Conservation (phyloP, 164 flowering plant genomes). For the Aristolochia contorta region DNA sequence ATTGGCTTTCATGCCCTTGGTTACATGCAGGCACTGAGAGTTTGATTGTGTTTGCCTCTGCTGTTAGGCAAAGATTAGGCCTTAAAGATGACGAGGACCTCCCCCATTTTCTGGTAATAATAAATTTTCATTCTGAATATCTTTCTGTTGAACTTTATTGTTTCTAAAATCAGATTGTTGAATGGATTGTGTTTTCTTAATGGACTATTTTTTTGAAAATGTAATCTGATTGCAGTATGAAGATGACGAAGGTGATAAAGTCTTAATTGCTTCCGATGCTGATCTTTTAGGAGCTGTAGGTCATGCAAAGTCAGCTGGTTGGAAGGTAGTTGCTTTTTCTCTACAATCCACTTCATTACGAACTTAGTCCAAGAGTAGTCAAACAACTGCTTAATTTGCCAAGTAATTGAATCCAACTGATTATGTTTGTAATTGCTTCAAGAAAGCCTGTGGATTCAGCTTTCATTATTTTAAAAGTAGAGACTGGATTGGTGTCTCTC, state of each 20-base stretch:
- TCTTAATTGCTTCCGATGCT: slow-evolving; percentile 61
- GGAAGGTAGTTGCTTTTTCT: slow-evolving; percentile 41
- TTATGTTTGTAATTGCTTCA: too few species aligned
- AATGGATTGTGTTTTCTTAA: neutral
- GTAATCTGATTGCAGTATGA: slow-evolving; percentile 50
- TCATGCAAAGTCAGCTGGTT: slow-evolving; percentile 67
- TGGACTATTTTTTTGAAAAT: neutral
- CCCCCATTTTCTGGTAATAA: slow-evolving; percentile 69
- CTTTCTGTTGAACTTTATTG: too few species aligned
- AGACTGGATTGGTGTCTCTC: too few species aligned
- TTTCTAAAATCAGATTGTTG: too few species aligned
- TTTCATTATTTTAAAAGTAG: too few species aligned
- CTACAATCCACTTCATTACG: neutral
- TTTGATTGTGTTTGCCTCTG: slow-evolving; percentile 60
- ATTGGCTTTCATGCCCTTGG: slow-evolving; percentile 2
- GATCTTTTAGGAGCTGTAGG: slow-evolving; percentile 74
- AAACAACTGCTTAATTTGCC: neutral
- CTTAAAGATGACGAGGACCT: slow-evolving; percentile 21
- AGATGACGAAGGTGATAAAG: slow-evolving; percentile 94
- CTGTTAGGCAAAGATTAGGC: slow-evolving; percentile 66
- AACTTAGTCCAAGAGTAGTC: too few species aligned
- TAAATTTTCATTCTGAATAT: neutral
- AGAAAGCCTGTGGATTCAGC: too few species aligned
- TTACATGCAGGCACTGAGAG: slow-evolving; percentile 50
- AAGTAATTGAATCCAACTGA: neutral